Evolutionary conservation across 148 eudicot genomes (phyloP).

Genomic region (Chenopodium suecicum): DNA sequence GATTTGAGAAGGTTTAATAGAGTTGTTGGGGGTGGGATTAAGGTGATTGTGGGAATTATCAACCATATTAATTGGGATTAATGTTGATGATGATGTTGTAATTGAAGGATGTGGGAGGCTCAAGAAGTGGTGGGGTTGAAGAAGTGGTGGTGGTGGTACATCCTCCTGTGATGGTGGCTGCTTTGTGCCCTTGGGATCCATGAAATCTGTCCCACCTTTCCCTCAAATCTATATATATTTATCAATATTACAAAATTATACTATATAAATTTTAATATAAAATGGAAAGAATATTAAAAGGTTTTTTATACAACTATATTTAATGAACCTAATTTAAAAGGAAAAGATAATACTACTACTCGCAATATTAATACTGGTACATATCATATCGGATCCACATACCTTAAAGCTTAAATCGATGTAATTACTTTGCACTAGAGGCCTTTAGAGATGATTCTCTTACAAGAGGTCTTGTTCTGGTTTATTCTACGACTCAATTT

Average conservation of each 20-base stretch:
- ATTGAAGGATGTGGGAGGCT: constrained; percentile 26
- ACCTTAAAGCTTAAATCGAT: too few species aligned
- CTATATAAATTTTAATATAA: neutral
- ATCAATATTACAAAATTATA: neutral
- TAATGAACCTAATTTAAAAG: neutral
- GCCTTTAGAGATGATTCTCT: too few species aligned
- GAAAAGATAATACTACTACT: neutral
- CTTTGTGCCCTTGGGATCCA: constrained; percentile 61
- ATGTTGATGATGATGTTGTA: constrained; percentile 27
- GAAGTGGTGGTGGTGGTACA: constrained; percentile 16
- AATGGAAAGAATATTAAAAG: neutral
- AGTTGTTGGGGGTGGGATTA: constrained; percentile 16
- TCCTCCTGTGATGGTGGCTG: constrained; percentile 26
- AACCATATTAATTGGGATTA: constrained; percentile 35
- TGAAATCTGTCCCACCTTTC: constrained; percentile 29
- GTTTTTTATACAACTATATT: neutral
- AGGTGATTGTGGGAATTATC: constrained; percentile 31
- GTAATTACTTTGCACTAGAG: too few species aligned
- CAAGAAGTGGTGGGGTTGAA: constrained; percentile 39
- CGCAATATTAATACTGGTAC: neutral
- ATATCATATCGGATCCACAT: neutral
- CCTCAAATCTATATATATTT: neutral
- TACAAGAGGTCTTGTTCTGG: too few species aligned
- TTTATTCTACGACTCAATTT: too few species aligned
- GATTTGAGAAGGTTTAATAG: constrained; percentile 34